Conservation (phyloP, 176 grass and related monocot genomes). For the Oryza glumipatula region DNA sequence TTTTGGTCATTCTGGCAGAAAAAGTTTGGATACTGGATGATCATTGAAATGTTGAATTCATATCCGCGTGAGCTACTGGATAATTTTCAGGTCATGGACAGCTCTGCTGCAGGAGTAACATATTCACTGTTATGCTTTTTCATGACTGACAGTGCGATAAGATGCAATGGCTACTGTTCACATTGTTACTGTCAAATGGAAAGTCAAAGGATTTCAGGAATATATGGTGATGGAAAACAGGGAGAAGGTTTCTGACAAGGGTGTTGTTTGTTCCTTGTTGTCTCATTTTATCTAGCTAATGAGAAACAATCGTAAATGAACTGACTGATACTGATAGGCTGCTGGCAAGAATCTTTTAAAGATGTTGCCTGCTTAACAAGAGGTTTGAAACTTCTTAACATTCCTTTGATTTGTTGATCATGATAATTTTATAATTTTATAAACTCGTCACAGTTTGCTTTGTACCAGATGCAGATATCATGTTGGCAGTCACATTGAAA, state of each 20-base stretch:
- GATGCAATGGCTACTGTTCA: background rate
- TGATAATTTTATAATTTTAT: background rate
- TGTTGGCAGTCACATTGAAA: background rate
- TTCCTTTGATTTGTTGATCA: background rate
- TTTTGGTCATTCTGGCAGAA: conserved; percentile 32
- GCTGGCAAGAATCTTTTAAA: background rate
- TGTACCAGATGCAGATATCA: background rate
- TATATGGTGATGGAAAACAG: background rate
- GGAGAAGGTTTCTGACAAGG: background rate
- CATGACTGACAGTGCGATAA: background rate
- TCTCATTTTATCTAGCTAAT: background rate
- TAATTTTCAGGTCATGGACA: background rate
- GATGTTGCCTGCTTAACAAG: background rate
- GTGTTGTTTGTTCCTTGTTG: background rate
- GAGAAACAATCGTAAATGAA: background rate
- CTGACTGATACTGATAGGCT: background rate
- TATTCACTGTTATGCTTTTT: conserved; percentile 5
- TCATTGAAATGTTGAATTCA: conserved; percentile 8
- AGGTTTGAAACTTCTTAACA: background rate
- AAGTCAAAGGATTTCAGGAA: background rate
- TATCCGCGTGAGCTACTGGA: conserved; percentile 31
- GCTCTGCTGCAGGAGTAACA: background rate
- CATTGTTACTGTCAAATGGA: conserved; percentile 6
- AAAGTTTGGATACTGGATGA: conserved; percentile 50
- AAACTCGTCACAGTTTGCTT: background rate